These are phyloP conservation scores for Starmerella sirachaensis DNA, from an alignment of 805 yeast species.

Conservation along the genomic window DNA sequence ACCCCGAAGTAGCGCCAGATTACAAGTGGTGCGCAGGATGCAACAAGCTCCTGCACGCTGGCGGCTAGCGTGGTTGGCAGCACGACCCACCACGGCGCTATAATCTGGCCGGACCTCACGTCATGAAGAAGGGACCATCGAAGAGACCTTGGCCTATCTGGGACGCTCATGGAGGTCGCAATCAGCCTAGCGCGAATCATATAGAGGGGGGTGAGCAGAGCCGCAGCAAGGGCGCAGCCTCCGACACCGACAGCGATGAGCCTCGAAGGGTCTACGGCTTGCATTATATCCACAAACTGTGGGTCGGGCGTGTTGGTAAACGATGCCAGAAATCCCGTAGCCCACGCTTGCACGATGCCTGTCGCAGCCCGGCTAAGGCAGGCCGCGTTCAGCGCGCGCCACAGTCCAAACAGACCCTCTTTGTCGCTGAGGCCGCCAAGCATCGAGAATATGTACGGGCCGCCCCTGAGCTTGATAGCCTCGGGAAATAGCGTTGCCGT, in stretches of 20 bases:
- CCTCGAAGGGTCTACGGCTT: slow-evolving; percentile 60
- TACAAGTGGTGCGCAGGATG: slow-evolving; percentile 54
- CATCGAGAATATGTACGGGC: slow-evolving; percentile 27
- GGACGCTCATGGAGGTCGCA: slow-evolving; percentile 46
- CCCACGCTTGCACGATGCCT: slow-evolving; percentile 78
- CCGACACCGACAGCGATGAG: slow-evolving; percentile 57
- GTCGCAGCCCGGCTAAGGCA: slow-evolving; percentile 65
- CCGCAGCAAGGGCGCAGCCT: slow-evolving; percentile 61
- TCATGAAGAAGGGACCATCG: slow-evolving; percentile 49
- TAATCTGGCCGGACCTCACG: slow-evolving; percentile 29
- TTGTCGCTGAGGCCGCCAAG: slow-evolving; percentile 46
- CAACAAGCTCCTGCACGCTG: slow-evolving; percentile 46
- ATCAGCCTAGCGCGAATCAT: slow-evolving; percentile 67
- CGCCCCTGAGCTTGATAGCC: slow-evolving; percentile 15
- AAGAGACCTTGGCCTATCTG: slow-evolving; percentile 45
- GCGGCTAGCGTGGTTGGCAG: slow-evolving; percentile 60
- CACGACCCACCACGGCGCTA: slow-evolving; percentile 49
- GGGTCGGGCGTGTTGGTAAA: slow-evolving; percentile 79
- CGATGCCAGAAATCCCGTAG: slow-evolving; percentile 78
- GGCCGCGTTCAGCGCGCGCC: slow-evolving; percentile 65
- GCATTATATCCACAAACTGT: slow-evolving; percentile 62
- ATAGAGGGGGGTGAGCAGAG: slow-evolving; percentile 68
- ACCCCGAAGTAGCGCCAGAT: slow-evolving; percentile 49
- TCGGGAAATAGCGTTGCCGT: slow-evolving; percentile 9
- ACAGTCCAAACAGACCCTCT: slow-evolving; percentile 49